phyloP scores from a whole-genome alignment of 371 early-diverging fungal species.

The Mucor mucedo region DNA sequence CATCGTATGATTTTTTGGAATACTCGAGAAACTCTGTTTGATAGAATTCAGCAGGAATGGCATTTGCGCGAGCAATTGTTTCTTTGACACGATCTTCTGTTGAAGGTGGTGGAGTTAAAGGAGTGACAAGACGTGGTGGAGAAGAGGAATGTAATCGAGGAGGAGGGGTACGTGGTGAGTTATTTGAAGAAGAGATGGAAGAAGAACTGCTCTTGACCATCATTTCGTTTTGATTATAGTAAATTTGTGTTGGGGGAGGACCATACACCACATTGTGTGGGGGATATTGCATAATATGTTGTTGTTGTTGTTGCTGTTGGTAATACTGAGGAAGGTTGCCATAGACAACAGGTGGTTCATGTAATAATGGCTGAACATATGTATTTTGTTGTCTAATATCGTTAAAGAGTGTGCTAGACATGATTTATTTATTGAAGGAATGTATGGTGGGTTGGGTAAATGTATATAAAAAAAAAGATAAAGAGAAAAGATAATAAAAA shows the following conservation, averaged over 20 bases:
- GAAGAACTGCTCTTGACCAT: neutral
- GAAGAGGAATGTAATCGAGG: neutral
- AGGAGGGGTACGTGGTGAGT: neutral
- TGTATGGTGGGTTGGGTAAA: neutral
- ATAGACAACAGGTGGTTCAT: conserved; percentile 9
- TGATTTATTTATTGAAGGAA: neutral
- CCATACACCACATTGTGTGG: neutral
- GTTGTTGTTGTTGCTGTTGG: conserved; percentile 1
- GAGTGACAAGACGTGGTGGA: conserved; percentile 9
- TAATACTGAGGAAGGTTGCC: conserved; percentile 9
- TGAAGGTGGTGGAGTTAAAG: conserved; percentile 17
- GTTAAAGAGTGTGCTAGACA: neutral
- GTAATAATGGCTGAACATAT: neutral
- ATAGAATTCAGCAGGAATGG: conserved; percentile 46
- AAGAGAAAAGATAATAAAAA: neutral
- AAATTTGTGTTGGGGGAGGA: neutral
- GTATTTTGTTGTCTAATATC: neutral
- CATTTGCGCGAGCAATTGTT: conserved; percentile 48
- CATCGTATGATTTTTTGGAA: conserved; percentile 43
- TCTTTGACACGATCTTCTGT: conserved; percentile 34
- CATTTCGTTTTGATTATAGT: neutral
- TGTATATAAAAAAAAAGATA: neutral
- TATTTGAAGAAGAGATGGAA: neutral
- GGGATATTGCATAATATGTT: neutral
- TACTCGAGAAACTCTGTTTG: conserved; percentile 52